Base-by-base conservation (phyloP, 352 stramenopile species). In the Blastocystis sp. region DNA sequence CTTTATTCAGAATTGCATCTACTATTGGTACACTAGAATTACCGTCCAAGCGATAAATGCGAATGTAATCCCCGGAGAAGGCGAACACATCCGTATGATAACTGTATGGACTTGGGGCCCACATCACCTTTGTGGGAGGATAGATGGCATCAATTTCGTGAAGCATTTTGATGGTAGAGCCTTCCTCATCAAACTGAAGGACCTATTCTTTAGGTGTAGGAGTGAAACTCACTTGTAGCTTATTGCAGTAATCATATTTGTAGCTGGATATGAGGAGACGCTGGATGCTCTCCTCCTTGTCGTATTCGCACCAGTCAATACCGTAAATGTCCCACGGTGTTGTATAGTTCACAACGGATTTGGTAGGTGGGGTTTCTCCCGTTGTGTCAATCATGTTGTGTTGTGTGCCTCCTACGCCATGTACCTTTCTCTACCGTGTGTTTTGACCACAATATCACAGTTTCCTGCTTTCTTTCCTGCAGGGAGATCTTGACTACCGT, bases 111-210 rank as follows among this genome's bases (percentile, higher is more conserved):
- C 34, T 43, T 14, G 65, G 65, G 43, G 38, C 52, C 65, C 65
- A 76, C 65, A 76, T 76, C 43, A 76, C 65, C 52, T 76, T 76
- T 21, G 65, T 76, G 19, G 65, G 65, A 53, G 65, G 65, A 76
- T 76, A 76, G 65, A 38, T 76, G 14, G 38, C 65, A 43, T 19
- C 21, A 17, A 76, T 76, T n/a, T 76, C 65, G 14, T 76, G 14
- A 28, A 76, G 17, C 34, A 1, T 76, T 4, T n/a, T 53, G 11
- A 76, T 76, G 9, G 9, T 43, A 53, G 14, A n/a, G 5, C 23
- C 1, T 43, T 23, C 3, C 38, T 28, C 65, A 52, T 76, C 14
- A 38, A 43, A 76, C 7, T 76, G 43, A 9, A 76, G 38, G 19
- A 76, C 52, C 65, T 76, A 76, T 14, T n/a, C 11, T 34, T 21